Evolutionary conservation across 2,329 filamentous ascomycete species (phyloP).

Genomic region (Botrytis porri): DNA sequence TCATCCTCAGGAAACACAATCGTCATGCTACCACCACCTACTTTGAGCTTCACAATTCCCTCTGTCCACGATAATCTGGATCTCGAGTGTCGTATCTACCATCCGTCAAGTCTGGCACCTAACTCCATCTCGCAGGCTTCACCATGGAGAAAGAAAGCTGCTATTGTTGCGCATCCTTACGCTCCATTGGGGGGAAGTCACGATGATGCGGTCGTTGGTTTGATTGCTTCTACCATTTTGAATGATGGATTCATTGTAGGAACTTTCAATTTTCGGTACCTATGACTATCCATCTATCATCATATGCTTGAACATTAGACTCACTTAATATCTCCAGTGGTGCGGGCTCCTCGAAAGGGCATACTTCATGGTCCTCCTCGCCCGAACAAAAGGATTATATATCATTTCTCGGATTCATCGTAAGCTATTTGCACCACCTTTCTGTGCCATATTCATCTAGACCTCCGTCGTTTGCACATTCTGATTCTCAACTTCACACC

Average conservation of each 20-base stretch:
- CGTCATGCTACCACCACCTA: constrained; percentile 54
- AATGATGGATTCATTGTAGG: constrained; percentile 69
- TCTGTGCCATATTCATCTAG: constrained; percentile 6
- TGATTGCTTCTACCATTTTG: constrained; percentile 58
- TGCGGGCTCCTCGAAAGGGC: constrained; percentile 68
- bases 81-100: constrained; percentile 81
- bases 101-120: constrained; percentile 51
- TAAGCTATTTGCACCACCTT: constrained; percentile 64
- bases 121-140: constrained; percentile 25
- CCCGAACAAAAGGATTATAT: constrained; percentile 80
- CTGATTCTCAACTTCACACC: constrained; percentile 26
- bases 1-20: constrained; percentile 18
- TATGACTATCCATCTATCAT: neutral
- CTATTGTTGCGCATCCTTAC: constrained; percentile 85
- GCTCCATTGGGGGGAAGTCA: constrained; percentile 81
- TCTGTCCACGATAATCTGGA: constrained; percentile 75
- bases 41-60: constrained; percentile 71
- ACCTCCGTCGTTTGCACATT: constrained; percentile 21
- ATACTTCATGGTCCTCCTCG: constrained; percentile 82
- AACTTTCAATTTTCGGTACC: constrained; percentile 88
- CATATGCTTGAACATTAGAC: neutral
- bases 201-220: constrained; percentile 76
- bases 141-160: constrained; percentile 46
- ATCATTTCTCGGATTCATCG: constrained; percentile 76
- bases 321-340: constrained; percentile 54